Evolutionary conservation across 148 eudicot genomes (phyloP), one percentile per base, ranked within the genome.

Genomic region (Fagopyrum tataricum): DNA sequence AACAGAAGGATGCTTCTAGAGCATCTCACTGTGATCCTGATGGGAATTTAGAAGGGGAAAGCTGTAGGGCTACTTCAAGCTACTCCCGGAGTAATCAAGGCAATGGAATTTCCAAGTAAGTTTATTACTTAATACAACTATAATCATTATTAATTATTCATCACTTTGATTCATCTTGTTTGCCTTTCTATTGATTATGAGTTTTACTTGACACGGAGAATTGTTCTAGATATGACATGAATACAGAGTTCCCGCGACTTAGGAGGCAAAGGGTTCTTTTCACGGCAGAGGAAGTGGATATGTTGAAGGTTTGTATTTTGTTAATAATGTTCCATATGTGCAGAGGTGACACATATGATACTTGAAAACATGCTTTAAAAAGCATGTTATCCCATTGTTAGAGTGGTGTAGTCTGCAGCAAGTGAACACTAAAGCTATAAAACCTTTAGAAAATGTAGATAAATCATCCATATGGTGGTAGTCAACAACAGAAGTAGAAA

Each of bases 111-210:
- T 53, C 59, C 17, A 21, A 78, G 67, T 83, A 26, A 61, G 73
- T 62, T 77, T 62, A 56, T 67, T 62, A 43, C 52, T 48, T 48
- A 6, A 53, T 18, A 17, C 9, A 18, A 6, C 17, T 12, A 48
- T 11, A 48, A 53, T 53, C 59, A 18, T 53, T 23, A 21, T 17
- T 9, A 6, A n/a, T 10, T 17, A 53, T 53, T n/a, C 8, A 53
- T 0, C 59, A n/a, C 73, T 20, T 18, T 81, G 78, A 79, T 81
- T 80, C 55, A 76, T 44, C 74, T 71, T 59, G 58, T 21, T 55
- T 51, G 41, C 26, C 18, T 71, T 51, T 52, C 67, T 43, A 4
- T 52, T 66, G 44, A 58, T n/a, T 43, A 31, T 40, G 44, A 37
- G 71, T 67, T 67, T n/a, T 24, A n/a, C 23, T 53, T 48, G n/a